Conservation (phyloP, 441 rosid species). For the Theobroma grandiflorum region DNA sequence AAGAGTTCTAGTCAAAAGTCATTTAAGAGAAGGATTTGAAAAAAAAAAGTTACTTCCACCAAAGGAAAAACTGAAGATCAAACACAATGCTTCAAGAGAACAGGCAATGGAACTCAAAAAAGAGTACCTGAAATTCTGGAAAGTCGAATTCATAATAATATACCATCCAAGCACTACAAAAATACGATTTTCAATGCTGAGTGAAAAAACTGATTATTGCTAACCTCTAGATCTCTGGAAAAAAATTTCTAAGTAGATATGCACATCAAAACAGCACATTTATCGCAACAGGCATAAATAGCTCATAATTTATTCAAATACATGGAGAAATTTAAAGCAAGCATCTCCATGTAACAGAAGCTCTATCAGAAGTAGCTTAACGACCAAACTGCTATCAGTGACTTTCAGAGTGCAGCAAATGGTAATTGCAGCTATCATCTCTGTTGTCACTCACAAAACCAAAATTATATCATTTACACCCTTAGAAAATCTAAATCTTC, state of each 20-base stretch:
- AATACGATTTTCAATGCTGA: background rate
- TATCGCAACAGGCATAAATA: background rate
- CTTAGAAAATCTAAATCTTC: slow-evolving; percentile 9
- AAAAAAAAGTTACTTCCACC: background rate
- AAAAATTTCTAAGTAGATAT: background rate
- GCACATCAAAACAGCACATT: background rate
- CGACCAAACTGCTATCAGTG: background rate
- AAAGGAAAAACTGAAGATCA: background rate
- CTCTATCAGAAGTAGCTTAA: background rate
- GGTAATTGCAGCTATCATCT: background rate
- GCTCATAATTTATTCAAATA: background rate
- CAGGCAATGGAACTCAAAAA: background rate
- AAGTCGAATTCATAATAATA: background rate
- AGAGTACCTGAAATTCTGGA: background rate
- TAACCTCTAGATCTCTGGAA: background rate
- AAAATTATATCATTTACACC: slow-evolving; percentile 1
- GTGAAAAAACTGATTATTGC: background rate
- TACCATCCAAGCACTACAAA: background rate
- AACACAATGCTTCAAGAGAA: slow-evolving; percentile 9
- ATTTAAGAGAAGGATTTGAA: background rate
- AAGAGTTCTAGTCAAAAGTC: background rate
- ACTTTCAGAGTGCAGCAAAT: background rate
- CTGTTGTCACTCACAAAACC: background rate
- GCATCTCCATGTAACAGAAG: background rate
- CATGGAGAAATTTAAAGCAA: slow-evolving; percentile 1